Evolutionary conservation across 495 filamentous ascomycete species (phyloP), one percentile per base, ranked within the genome.

Genomic region (Neurospora sp.): DNA sequence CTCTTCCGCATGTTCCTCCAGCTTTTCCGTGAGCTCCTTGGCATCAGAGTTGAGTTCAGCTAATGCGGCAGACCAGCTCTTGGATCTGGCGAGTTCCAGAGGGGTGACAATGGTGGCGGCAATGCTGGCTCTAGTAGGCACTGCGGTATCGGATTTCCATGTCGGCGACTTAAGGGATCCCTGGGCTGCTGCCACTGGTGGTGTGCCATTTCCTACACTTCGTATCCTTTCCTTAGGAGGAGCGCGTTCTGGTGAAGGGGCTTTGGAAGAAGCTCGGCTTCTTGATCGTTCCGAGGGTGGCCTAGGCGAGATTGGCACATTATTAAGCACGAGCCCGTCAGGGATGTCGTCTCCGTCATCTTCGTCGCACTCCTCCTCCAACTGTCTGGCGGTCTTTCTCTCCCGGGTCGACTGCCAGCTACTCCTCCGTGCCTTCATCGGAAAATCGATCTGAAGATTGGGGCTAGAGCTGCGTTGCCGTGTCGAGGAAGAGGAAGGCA

Each of bases 241-340:
- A 4, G 74, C 77, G 35, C 87, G 83, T 75, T 91, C 91, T 0
- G 91, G 92, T 0, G 88, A 89, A 4, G 86, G 76, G 6, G 84
- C 83, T 40, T 85, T 83, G 27, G 88, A 89, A 1, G 75, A 73
- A 0, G 84, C 83, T 35, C 80, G 85, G 80, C 87, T 87, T 42
- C 81, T 78, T 5, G 86, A 82, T 65, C 93, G 87, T 75, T 93
- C 91, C 68, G 85, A 84, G 0, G 86, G 84, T 4, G 92, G 93
- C 20, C 94, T 88, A 10, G 96, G 96, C 9, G 94, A 97, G n/a
- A 99, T 89, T 0, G 96, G 96, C 9, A 99, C 92, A 77, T 98
- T 98, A 85, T 93, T 94, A 27, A 99, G 85, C 76, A 95, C 90
- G 18, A 93, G 91, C 76, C 96, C 96, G 71, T 96, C 93, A 6